These are phyloP conservation scores for Sophora flavescens DNA, from an alignment of 306 rosid species.

Conservation along the genomic window DNA sequence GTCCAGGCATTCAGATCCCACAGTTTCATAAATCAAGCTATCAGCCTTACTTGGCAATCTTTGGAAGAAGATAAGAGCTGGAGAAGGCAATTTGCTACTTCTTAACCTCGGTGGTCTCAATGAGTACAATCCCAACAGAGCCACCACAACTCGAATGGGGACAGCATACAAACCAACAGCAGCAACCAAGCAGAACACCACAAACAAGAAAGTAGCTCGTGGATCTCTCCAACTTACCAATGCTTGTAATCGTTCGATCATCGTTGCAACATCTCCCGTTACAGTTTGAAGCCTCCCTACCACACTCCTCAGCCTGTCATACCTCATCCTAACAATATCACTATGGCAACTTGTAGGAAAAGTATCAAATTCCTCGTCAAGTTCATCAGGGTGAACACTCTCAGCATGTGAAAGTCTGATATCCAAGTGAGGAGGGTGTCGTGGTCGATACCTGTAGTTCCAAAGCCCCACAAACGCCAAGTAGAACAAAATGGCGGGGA, in stretches of 20 bases:
- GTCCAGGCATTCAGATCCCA: not conserved
- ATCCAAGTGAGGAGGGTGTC: not conserved
- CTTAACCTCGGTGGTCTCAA: not conserved
- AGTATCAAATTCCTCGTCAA: constrained; percentile 8
- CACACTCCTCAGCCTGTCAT: not conserved
- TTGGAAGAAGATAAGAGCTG: not conserved
- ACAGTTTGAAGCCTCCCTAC: not conserved
- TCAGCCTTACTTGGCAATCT: constrained; percentile 13
- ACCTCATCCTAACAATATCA: constrained; percentile 24
- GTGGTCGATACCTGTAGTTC: not conserved
- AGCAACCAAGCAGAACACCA: constrained; percentile 11
- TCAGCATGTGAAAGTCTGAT: too few species aligned
- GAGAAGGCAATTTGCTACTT: constrained; percentile 1
- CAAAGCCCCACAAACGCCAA: constrained; percentile 3
- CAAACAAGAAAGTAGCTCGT: constrained; percentile 21
- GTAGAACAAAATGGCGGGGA: constrained; percentile 3
- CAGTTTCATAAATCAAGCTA: not conserved
- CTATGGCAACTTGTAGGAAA: not conserved
- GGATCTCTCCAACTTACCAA: constrained; percentile 29
- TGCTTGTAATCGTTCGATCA: not conserved
- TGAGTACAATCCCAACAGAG: not conserved
- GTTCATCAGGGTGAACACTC: not conserved
- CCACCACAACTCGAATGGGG: constrained; percentile 16
- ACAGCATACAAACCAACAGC: not conserved
- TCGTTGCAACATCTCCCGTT: not conserved